Conservation (phyloP, 495 filamentous ascomycete species). For the Chaetomidium leptoderma region DNA sequence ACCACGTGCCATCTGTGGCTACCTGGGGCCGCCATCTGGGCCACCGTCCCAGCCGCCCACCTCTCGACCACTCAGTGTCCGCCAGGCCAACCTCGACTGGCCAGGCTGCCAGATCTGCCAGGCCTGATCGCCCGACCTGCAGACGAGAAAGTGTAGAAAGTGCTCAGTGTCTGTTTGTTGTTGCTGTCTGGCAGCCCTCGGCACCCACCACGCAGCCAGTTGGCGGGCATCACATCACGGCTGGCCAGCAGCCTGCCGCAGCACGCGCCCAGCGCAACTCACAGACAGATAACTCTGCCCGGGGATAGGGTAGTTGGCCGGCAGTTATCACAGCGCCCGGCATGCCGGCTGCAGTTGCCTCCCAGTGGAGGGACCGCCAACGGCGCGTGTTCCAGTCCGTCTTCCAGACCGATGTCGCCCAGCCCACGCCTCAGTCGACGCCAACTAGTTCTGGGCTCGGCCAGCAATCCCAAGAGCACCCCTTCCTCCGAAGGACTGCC, state of each 20-base stretch:
- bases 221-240: neutral
- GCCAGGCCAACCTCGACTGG: neutral
- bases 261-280: neutral
- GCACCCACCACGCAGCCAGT: neutral
- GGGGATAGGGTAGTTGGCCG: neutral
- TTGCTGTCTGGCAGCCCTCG: neutral
- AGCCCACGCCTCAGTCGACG: constrained; percentile 42
- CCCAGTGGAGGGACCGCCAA: constrained; percentile 40
- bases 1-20: neutral
- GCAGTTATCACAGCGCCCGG: neutral
- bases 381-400: constrained; percentile 50
- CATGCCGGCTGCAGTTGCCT: constrained; percentile 30
- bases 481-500: neutral
- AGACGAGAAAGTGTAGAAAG: neutral
- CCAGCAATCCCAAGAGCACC: neutral
- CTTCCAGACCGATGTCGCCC: constrained; percentile 44
- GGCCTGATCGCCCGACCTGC: neutral
- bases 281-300: neutral
- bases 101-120: neutral
- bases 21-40: constrained; percentile 5
- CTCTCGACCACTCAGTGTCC: neutral
- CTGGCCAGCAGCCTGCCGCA: neutral
- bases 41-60: constrained; percentile 4
- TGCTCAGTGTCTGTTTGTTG: neutral
- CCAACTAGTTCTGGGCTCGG: constrained; percentile 23